Base-by-base conservation (phyloP, 83 land plant species). In the Diphasiastrum complanatum region DNA sequence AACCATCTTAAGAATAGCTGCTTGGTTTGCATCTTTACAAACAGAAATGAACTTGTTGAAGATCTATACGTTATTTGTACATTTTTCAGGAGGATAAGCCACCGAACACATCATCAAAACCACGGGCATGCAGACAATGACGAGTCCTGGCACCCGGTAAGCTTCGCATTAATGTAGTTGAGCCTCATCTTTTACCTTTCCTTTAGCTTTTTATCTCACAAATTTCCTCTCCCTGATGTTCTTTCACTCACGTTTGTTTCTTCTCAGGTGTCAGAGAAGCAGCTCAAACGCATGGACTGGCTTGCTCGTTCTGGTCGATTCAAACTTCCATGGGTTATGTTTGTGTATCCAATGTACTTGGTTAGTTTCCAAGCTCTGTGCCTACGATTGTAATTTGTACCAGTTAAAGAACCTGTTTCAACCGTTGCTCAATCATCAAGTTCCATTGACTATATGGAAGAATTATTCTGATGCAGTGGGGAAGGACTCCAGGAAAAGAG, bases 11-110 rank as follows among this genome's bases (percentile, higher is more conserved):
- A 38, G 8, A 32, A 11, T 32, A 14, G 0, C 1, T 31, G 26
- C 20, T 54, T 20, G 4, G 8, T 12, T 32, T 18, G 3, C 33
- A 54, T 1, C 33, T 19, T 27, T 54, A 20, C 2, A 28, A 22
- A 24, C 2, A 8, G 12, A 38, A 38, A 38, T 38, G n/a, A n/a
- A n/a, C n/a, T n/a, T n/a, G n/a, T n/a, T n/a, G n/a, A n/a, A n/a
- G n/a, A 8, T 16, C 43, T 16, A 40, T 40, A 16, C 8, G 12
- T 40, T 8, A 40, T 23, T 28, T 28, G 4, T 28, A 5, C 10
- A 8, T 6, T 4, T 41, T 68, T 18, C 58, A 74, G 74, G 67
- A 75, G 78, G 10, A 73, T 67, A 1, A 68, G 69, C 45, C 69
- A 75, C 47, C 49, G 69, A 34, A 75, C 63, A 25, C 68, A 47